These are phyloP conservation scores for Microcyclosporella mali DNA, from an alignment of 2,329 filamentous ascomycete species.

Conservation along the genomic window DNA sequence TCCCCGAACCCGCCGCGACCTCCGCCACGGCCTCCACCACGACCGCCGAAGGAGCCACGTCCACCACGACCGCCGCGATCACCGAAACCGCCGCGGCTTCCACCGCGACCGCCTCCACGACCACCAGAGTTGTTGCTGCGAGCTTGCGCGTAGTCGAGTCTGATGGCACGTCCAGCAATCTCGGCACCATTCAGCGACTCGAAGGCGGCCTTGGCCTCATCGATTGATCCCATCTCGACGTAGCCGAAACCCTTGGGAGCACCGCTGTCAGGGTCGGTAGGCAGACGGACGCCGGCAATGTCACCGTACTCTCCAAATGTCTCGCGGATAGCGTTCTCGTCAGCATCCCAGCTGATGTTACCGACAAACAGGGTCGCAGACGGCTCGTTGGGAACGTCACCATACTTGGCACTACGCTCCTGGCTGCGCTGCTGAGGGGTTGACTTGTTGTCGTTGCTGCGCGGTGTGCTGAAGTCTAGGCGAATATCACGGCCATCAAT, in stretches of 20 bases:
- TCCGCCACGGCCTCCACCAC: conserved; percentile 47
- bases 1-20: conserved; percentile 47
- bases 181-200: conserved; percentile 64
- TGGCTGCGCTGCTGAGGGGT: conserved; percentile 39
- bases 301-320: conserved; percentile 66
- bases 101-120: conserved; percentile 38
- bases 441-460: conserved; percentile 48
- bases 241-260: conserved; percentile 90
- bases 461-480: conserved; percentile 69
- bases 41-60: conserved; percentile 39
- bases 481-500: conserved; percentile 70
- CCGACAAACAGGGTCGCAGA: conserved; percentile 86
- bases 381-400: conserved; percentile 70
- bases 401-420: conserved; percentile 61
- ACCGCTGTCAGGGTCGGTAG: conserved; percentile 79
- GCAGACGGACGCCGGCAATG: conserved; percentile 76
- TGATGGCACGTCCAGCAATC: conserved; percentile 65
- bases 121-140: conserved; percentile 37
- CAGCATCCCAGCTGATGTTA: conserved; percentile 79
- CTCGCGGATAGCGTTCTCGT: conserved; percentile 67
- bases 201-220: conserved; percentile 73
- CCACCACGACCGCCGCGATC: conserved; percentile 31
- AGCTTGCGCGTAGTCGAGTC: conserved; percentile 72
- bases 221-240: conserved; percentile 72
- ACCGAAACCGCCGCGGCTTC: conserved; percentile 35